These are phyloP conservation scores for Saccharomycopsis schoenii DNA, from an alignment of 805 yeast genomes.

Conservation along the genomic window DNA sequence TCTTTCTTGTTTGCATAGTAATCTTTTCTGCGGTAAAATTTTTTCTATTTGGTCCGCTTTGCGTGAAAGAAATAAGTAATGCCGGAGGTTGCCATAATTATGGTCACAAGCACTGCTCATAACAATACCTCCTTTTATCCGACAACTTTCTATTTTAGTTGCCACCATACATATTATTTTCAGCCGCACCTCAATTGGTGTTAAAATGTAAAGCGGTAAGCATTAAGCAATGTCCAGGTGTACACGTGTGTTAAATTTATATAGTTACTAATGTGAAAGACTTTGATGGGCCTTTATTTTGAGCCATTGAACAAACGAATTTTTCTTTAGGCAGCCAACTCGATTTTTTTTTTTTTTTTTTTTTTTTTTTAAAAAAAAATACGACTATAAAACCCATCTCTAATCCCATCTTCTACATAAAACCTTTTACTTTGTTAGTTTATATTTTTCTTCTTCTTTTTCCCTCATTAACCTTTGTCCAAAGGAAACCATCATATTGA, in stretches of 20 bases:
- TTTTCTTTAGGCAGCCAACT: too few species aligned
- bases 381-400: background rate
- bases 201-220: too few species aligned
- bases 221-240: too few species aligned
- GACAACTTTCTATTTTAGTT: background rate
- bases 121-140: background rate
- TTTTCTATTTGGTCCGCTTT: too few species aligned
- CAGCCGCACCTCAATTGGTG: background rate
- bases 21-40: too few species aligned
- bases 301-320: background rate
- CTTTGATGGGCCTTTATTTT: too few species aligned
- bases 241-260: too few species aligned
- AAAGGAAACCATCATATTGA: constrained; percentile 10
- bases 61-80: too few species aligned
- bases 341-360: background rate
- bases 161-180: background rate
- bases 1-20: too few species aligned
- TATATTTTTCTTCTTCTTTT: background rate
- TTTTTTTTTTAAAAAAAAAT: too few species aligned
- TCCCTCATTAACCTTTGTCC: constrained; percentile 6
- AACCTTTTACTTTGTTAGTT: background rate
- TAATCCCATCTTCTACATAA: background rate
- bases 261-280: too few species aligned
- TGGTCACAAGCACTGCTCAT: background rate
- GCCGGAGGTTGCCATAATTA: too few species aligned